Base-by-base conservation (phyloP, 192 early-diverging fungal genomes). In the Chytriomyces confervae region DNA sequence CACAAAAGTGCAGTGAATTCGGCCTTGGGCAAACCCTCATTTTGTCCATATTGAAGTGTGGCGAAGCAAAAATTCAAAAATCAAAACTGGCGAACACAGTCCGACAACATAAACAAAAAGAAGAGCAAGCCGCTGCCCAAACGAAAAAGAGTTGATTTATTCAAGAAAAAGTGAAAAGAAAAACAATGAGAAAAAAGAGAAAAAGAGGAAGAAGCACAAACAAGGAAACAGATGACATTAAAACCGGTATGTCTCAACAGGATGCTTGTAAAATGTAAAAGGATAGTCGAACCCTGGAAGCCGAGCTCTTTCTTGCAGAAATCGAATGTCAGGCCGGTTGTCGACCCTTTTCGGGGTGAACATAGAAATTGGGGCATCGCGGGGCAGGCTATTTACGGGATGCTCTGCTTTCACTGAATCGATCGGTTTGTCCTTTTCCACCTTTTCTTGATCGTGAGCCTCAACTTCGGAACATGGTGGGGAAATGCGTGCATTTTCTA, bases 201-300 rank as follows among this genome's bases (percentile, higher is more conserved):
- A n/a, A 57, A 20, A 57, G 16, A 57, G 53, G 16, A 57, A 57
- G 20, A n/a, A 57, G 13, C 53, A 20, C 53, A 57, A 57, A 57
- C 5, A 57, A 57, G 16, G 20, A n/a, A 13, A 57, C 20, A 13
- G 20, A 20, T n/a, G 0, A 57, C 53, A 57, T 1, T 36, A 36
- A 36, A 36, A 36, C 36, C 36, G 36, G 36, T 36, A 36, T 36
- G 36, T 36, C 36, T 36, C 36, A 36, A 36, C 36, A 57, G 53
- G 53, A 57, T 57, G 53, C 53, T n/a, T 20, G 53, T 57, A 57
- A n/a, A 57, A 57, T n/a, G 13, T 20, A 57, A n/a, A 57, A n/a
- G 53, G 53, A 20, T 57, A 57, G 2, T 57, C 53, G 53, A 57
- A 13, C 53, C 13, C 53, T 13, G 53, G 20, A 57, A n/a, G 16